phyloP scores from a whole-genome alignment of 768 basidiomycete species.

The Leucogyrophana mollusca region DNA sequence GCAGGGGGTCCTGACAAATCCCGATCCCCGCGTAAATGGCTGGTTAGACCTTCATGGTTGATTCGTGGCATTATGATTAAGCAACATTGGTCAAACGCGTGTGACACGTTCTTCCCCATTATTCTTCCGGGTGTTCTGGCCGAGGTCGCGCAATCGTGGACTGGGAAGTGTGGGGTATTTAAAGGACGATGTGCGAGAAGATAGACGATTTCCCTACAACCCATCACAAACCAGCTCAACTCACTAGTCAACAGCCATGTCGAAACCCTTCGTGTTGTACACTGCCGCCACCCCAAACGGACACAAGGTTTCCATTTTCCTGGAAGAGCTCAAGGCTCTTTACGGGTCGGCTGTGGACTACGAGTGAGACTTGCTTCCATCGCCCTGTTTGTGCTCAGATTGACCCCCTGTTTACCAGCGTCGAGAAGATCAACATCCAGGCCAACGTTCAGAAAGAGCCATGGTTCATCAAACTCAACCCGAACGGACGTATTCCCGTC shows the following conservation, averaged over 20 bases:
- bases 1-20: too few relatives aligned
- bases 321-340: constrained; percentile 61
- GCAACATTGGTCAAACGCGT: too few relatives aligned
- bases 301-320: constrained; percentile 44
- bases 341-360: constrained; percentile 48
- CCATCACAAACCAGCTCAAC: too few relatives aligned
- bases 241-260: constrained; percentile 12
- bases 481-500: constrained; percentile 71
- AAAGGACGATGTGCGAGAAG: too few relatives aligned
- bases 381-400: not conserved
- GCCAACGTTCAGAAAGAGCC: constrained; percentile 78
- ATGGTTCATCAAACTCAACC: constrained; percentile 76
- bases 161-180: too few relatives aligned
- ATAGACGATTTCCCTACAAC: too few relatives aligned
- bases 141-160: too few relatives aligned
- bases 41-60: too few relatives aligned
- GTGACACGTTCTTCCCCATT: too few relatives aligned
- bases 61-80: too few relatives aligned
- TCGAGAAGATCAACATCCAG: constrained; percentile 52
- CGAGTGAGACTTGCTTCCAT: constrained; percentile 34
- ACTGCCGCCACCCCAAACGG: constrained; percentile 60
- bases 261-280: constrained; percentile 30
- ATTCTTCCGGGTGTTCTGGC: too few relatives aligned
- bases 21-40: too few relatives aligned
- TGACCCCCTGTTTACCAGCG: constrained; percentile 28